Base-by-base conservation (phyloP, 768 basidiomycete species). In the Pleurotus pulmonarius region DNA sequence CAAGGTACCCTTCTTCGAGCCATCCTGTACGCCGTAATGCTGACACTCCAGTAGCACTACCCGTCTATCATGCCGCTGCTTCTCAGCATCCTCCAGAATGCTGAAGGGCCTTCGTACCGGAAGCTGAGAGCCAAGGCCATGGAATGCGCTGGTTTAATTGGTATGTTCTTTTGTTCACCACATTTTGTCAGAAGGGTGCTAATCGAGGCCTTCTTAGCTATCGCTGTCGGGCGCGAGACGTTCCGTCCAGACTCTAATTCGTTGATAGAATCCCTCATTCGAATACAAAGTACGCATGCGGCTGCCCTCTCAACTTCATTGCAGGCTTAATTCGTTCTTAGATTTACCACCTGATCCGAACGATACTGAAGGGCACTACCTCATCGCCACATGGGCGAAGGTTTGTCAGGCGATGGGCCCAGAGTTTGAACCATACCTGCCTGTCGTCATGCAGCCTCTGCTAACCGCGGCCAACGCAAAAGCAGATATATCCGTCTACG, bases 311-410 rank as follows among this genome's bases (percentile, higher is more conserved):
- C 12, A 20, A 20, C 24, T 9, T 3, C 2, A 16, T 24, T 12
- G 48, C 55, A 55, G 11, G 9, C 8, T 34, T 37, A 4, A 39
- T 41, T 22, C 15, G 26, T n/a, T 16, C 55, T 15, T 63, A 87
- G 88, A 90, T 64, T 80, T 76, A 41, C 86, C 89, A 0, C 69
- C 76, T 0, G 90, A 92, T 60, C 81, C 86, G 1, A 76, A 79
- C 9, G 91, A 94, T 63, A 83, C 87, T 0, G 85, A 91, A 60
- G 76, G 76, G 0, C 86, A 88, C 56, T 93, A 92, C 65, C 76
- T 94, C 24, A 91, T 92, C 47, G 83, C 86, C 43, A 94, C 92
- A 0, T 95, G 92, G 92, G 88, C 90, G 2, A 94, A 91, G 64
- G 79, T 95, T 0, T 93, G 90, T 65, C 91, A 92, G 60, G 90